A percentile compares a stretch with the other conserved stretches of the same genome.
Evolutionary conservation across 2,329 filamentous ascomycete genomes (phyloP).

Genomic region (Blastomyces parvus): DNA sequence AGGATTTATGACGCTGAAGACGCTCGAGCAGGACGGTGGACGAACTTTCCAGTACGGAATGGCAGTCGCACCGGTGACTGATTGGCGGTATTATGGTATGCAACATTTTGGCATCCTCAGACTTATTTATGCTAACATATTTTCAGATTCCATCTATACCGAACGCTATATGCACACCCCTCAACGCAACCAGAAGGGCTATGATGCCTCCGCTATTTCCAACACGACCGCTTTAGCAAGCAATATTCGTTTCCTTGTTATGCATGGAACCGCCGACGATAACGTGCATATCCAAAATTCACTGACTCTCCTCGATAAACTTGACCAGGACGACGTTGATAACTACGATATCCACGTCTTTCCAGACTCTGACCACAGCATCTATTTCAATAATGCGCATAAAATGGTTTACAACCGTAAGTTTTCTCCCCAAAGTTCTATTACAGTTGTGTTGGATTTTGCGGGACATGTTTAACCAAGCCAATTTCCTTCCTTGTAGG

Average conservation of each 20-base stretch:
- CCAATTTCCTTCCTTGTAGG: constrained; percentile 15
- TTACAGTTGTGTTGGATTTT: background rate
- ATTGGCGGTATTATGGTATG: constrained; percentile 81
- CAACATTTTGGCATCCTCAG: background rate
- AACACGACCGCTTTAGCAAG: constrained; percentile 63
- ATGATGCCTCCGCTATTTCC: constrained; percentile 61
- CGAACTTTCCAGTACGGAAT: constrained; percentile 91
- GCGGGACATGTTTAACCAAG: background rate
- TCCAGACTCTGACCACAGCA: constrained; percentile 90
- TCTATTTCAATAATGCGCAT: constrained; percentile 90
- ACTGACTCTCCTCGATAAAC: constrained; percentile 71
- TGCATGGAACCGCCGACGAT: constrained; percentile 95
- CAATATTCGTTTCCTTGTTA: constrained; percentile 82
- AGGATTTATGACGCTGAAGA: constrained; percentile 91
- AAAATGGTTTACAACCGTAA: constrained; percentile 84
- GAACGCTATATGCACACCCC: constrained; percentile 97
- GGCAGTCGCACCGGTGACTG: constrained; percentile 96
- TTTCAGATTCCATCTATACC: constrained; percentile 71
- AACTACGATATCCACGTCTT: constrained; percentile 98
- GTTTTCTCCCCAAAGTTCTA: constrained; percentile 30
- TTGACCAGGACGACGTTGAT: constrained; percentile 70
- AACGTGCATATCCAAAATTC: constrained; percentile 98
- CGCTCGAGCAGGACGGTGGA: constrained; percentile 81
- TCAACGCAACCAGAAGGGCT: constrained; percentile 68
- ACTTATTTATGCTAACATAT: constrained; percentile 17